Evolutionary conservation across 805 yeast species (phyloP), one percentile per base, ranked within the genome.

Genomic region (Lipomyces sp.): DNA sequence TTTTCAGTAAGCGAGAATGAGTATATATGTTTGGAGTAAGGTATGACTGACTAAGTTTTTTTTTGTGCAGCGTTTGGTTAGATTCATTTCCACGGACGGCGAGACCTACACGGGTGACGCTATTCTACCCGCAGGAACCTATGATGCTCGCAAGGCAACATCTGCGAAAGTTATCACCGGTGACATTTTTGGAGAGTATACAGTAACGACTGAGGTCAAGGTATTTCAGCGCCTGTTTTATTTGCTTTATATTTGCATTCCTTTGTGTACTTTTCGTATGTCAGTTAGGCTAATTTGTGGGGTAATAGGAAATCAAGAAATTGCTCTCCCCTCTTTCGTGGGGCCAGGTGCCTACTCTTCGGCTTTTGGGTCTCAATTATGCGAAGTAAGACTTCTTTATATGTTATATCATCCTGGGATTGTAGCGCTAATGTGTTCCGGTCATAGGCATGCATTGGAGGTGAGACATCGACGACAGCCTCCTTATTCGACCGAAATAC

Each of bases 341-440:
- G n/a, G 57, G 58, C 2, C 71, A 71, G 40, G 64, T 74, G 1
- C 65, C 64, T 4, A 70, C 75, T 1, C 66, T 78, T 19, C 66
- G 80, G 43, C 70, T 74, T 61, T 68, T 79, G 31, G 83, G 83
- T 0, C 68, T 79, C 64, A 79, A 79, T 62, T 79, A 76, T 59
- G 65, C 67, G 35, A 73, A 74, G 60, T 71, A 68, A 46, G 73
- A 32, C 13, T 29, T 1, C 13, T 2, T 22, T 37, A 3, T 18
- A n/a, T 11, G 33, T 16, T 19, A 40, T 7, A 33, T 29, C 11
- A 34, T 29, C 8, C 11, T 43, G 26, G 16, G 19, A 19, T 29
- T 8, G n/a, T 13, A 22, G 7, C 26, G n/a, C 36, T 39, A 21
- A 24, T 34, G n/a, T 47, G 10, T n/a, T 39, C 36, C 13, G 16